Percentiles rank a stretch among this genome's conserved stretches.
These are phyloP conservation scores for Ilex asprella DNA, from an alignment of 257 asterid genomes.

Conservation along the genomic window DNA sequence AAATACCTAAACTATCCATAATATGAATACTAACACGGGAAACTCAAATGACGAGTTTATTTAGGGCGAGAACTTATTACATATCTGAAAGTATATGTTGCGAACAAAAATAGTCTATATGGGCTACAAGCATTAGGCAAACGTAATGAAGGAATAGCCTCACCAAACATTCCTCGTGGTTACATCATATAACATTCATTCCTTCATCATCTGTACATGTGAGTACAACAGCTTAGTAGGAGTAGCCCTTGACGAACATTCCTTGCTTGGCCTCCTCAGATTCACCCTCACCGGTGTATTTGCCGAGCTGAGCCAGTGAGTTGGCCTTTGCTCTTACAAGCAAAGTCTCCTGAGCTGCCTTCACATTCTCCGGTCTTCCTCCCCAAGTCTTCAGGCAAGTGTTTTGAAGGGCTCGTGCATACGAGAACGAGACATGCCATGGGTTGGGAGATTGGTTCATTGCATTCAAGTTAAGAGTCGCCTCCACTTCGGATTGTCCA, in stretches of 20 bases:
- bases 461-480: constrained; percentile 64
- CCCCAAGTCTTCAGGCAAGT: constrained; percentile 75
- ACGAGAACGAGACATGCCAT: constrained; percentile 72
- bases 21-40: too few species aligned
- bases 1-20: too few species aligned
- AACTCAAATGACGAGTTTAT: too few species aligned
- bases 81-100: too few species aligned
- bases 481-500: constrained; percentile 77
- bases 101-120: too few species aligned
- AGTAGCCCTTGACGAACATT: constrained; percentile 58
- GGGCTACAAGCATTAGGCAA: too few species aligned
- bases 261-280: constrained; percentile 70
- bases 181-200: too few species aligned
- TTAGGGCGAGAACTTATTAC: too few species aligned
- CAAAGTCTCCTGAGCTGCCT: constrained; percentile 61
- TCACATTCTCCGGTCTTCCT: constrained; percentile 55
- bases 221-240: constrained; percentile 27
- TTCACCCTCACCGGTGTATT: constrained; percentile 67
- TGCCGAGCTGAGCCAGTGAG: constrained; percentile 76
- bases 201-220: too few species aligned
- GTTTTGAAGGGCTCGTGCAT: constrained; percentile 74
- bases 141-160: too few species aligned
- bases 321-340: constrained; percentile 58
- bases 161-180: too few species aligned
- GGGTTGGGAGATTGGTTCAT: constrained; percentile 71